Evolutionary conservation across 2,329 filamentous ascomycete species (phyloP).

Genomic region (Tolypocladium tropicale): DNA sequence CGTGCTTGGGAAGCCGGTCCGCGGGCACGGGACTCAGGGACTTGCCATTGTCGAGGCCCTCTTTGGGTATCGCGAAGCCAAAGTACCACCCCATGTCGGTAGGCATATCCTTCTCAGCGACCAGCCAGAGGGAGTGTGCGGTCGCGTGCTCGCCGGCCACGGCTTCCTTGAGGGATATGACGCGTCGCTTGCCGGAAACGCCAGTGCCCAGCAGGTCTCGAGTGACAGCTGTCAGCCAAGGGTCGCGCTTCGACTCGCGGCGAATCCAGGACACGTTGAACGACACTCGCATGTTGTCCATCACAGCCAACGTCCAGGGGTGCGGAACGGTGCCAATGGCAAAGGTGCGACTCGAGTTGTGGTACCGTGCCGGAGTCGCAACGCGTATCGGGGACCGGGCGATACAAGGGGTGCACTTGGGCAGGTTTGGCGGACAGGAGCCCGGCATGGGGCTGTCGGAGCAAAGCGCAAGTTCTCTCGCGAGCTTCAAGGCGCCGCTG

Average conservation of each 20-base stretch:
- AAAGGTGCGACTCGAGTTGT: constrained; percentile 63
- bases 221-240: constrained; percentile 67
- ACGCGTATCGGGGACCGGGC: constrained; percentile 55
- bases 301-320: constrained; percentile 69
- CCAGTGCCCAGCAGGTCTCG: constrained; percentile 55
- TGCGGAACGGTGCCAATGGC: constrained; percentile 85
- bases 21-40: constrained; percentile 14
- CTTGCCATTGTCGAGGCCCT: constrained; percentile 31
- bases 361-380: constrained; percentile 54
- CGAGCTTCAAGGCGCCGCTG: constrained; percentile 60
- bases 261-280: constrained; percentile 57
- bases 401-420: constrained; percentile 61
- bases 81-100: constrained; percentile 81
- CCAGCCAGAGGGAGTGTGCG: constrained; percentile 68
- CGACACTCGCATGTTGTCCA: constrained; percentile 51
- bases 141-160: constrained; percentile 59
- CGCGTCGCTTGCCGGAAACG: constrained; percentile 49
- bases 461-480: constrained; percentile 65
- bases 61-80: constrained; percentile 67
- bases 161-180: constrained; percentile 69
- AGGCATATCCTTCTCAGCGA: constrained; percentile 54
- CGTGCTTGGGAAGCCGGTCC: constrained; percentile 9
- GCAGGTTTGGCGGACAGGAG: constrained; percentile 75
- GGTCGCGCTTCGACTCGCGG: constrained; percentile 60
- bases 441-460: constrained; percentile 60